Conservation (phyloP, 2,329 filamentous ascomycete species). For the Chalara sp. region DNA sequence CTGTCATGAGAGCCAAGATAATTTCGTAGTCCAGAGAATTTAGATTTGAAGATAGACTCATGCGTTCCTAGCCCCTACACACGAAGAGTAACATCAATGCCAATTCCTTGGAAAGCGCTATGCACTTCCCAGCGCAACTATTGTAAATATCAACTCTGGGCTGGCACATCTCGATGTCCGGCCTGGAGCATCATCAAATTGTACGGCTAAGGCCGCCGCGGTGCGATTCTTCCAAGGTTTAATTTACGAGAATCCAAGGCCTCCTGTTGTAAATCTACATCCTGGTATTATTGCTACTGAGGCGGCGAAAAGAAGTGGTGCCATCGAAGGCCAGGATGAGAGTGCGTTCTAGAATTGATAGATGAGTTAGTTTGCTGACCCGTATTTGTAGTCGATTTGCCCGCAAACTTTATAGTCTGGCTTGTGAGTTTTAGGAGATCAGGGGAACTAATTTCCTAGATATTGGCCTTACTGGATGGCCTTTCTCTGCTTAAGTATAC, state of each 20-base stretch:
- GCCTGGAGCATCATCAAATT: conserved; percentile 30
- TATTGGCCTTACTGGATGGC: too few species aligned
- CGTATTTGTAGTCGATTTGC: conserved; percentile 10
- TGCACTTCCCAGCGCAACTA: too few species aligned
- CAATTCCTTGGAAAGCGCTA: too few species aligned
- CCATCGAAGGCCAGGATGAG: neutral
- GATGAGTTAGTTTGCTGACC: conserved; percentile 1
- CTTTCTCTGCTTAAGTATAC: too few species aligned
- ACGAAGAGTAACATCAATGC: too few species aligned
- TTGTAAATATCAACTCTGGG: too few species aligned
- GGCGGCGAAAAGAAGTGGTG: conserved; percentile 2
- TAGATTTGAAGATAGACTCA: too few species aligned
- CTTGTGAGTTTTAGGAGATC: conserved; percentile 23
- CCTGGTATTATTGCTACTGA: conserved; percentile 28
- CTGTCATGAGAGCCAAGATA: too few species aligned
- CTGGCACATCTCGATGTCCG: too few species aligned
- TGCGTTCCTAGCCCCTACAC: too few species aligned
- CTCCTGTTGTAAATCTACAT: conserved; percentile 36
- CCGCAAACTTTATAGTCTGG: conserved; percentile 5
- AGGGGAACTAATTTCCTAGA: too few species aligned
- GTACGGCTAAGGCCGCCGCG: conserved; percentile 35
- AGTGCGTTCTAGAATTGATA: conserved; percentile 1
- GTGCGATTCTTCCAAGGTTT: conserved; percentile 37
- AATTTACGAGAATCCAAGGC: conserved; percentile 31
- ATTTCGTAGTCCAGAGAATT: too few species aligned